These are phyloP conservation scores for Phytophthora ramorum DNA, from an alignment of 352 stramenopile species.

Conservation along the genomic window DNA sequence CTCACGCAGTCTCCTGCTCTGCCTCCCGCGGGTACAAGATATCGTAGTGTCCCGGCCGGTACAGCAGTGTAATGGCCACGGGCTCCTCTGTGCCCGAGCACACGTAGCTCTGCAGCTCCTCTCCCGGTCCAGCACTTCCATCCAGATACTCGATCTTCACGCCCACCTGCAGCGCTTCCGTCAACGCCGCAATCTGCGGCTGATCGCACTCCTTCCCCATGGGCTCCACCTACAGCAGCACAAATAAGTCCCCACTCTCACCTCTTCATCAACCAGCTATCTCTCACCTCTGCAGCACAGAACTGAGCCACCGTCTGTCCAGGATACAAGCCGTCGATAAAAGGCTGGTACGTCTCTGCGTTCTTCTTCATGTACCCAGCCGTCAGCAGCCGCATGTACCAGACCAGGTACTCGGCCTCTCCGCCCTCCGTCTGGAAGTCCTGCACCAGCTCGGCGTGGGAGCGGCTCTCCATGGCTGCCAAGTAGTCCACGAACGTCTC, in stretches of 20 bases:
- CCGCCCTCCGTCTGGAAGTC: constrained; percentile 90
- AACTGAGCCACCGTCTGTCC: constrained; percentile 87
- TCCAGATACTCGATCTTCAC: constrained; percentile 96
- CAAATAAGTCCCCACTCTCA: constrained; percentile 3
- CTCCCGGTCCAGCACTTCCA: constrained; percentile 60
- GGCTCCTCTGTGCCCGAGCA: constrained; percentile 45
- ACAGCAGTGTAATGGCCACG: constrained; percentile 84
- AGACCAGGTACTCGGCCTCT: constrained; percentile 89
- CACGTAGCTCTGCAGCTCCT: constrained; percentile 72
- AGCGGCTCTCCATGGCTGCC: constrained; percentile 78
- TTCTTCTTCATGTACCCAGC: constrained; percentile 90
- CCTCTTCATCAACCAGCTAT: neutral
- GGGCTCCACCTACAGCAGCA: constrained; percentile 82
- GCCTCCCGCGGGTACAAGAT: constrained; percentile 85
- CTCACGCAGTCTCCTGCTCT: neutral
- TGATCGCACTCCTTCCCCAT: constrained; percentile 95
- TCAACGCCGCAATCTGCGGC: constrained; percentile 92
- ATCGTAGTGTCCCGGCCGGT: constrained; percentile 96
- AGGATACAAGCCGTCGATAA: constrained; percentile 85
- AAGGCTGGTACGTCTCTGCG: constrained; percentile 89
- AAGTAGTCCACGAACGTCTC: constrained; percentile 93
- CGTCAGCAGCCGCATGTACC: constrained; percentile 89
- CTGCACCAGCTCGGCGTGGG: constrained; percentile 70
- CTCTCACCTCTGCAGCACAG: constrained; percentile 71
- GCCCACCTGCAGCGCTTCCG: constrained; percentile 87